Conservation (phyloP, 1,139 yeast genomes). For the Taphrina sp. region DNA sequence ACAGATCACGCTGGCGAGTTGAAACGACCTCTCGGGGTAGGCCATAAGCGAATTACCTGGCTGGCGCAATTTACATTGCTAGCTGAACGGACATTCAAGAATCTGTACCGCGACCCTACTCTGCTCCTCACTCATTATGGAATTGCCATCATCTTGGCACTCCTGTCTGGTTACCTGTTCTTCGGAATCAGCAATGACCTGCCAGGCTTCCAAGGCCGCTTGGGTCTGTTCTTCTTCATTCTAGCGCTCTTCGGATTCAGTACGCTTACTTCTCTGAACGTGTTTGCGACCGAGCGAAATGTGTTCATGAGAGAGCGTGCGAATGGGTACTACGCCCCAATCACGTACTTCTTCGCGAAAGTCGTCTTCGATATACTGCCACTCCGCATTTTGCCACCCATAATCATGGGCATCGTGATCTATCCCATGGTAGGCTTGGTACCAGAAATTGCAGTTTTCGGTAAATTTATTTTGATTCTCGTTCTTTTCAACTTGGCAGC, state of each 20-base stretch:
- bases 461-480: slow-evolving; percentile 65
- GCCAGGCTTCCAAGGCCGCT: slow-evolving; percentile 91
- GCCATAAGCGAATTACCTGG: slow-evolving; percentile 22
- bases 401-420: slow-evolving; percentile 74
- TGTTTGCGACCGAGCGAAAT: slow-evolving; percentile 77
- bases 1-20: background rate
- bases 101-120: slow-evolving; percentile 86
- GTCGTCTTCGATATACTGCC: slow-evolving; percentile 88
- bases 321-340: slow-evolving; percentile 85
- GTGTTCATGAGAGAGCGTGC: slow-evolving; percentile 90
- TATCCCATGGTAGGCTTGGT: slow-evolving; percentile 83
- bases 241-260: slow-evolving; percentile 91
- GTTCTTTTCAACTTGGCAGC: slow-evolving; percentile 83
- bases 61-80: slow-evolving; percentile 56
- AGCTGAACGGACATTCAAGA: slow-evolving; percentile 84
- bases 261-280: slow-evolving; percentile 80
- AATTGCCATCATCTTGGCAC: slow-evolving; percentile 70
- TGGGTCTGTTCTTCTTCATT: slow-evolving; percentile 79
- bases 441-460: slow-evolving; percentile 64
- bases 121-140: slow-evolving; percentile 77
- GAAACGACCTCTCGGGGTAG: slow-evolving; percentile 18
- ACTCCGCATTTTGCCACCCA: slow-evolving; percentile 83
- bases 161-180: slow-evolving; percentile 81
- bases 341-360: slow-evolving; percentile 80
- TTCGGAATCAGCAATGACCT: slow-evolving; percentile 81